Evolutionary conservation across 371 early-diverging fungal genomes (phyloP).

Genomic region (Apophysomyces variabilis): DNA sequence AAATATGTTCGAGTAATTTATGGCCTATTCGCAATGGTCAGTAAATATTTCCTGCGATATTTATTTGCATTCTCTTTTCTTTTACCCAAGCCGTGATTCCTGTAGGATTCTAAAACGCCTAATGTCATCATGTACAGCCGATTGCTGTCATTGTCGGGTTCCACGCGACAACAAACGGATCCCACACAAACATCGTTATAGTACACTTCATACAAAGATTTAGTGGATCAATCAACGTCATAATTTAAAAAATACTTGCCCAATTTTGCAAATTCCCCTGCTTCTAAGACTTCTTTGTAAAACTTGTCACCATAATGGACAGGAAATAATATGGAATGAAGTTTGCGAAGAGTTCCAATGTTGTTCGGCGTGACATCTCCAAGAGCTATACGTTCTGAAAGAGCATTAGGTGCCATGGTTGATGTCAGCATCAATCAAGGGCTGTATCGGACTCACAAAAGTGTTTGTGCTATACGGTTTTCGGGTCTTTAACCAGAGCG

Average conservation of each 20-base stretch:
- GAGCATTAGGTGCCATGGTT: conserved; percentile 1
- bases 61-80: not conserved
- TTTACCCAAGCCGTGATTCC: conserved; percentile 83
- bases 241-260: conserved; percentile 40
- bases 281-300: conserved; percentile 76
- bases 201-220: conserved; percentile 56
- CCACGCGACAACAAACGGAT: conserved; percentile 86
- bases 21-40: conserved; percentile 47
- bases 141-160: conserved; percentile 44
- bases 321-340: conserved; percentile 88
- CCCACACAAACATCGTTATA: conserved; percentile 80
- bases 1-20: conserved; percentile 61
- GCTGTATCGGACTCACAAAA: no score
- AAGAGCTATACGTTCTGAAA: conserved; percentile 46
- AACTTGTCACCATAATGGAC: conserved; percentile 82
- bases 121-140: conserved; percentile 93
- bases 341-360: conserved; percentile 70
- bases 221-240: not conserved
- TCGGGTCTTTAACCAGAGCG: no score
- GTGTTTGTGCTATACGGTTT: no score
- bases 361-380: conserved; percentile 74
- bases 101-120: conserved; percentile 88
- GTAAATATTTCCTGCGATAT: not conserved
- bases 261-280: conserved; percentile 75
- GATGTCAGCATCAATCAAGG: no score